phyloP scores from a whole-genome alignment of 495 filamentous ascomycete species.

The Oleoguttula mirabilis region DNA sequence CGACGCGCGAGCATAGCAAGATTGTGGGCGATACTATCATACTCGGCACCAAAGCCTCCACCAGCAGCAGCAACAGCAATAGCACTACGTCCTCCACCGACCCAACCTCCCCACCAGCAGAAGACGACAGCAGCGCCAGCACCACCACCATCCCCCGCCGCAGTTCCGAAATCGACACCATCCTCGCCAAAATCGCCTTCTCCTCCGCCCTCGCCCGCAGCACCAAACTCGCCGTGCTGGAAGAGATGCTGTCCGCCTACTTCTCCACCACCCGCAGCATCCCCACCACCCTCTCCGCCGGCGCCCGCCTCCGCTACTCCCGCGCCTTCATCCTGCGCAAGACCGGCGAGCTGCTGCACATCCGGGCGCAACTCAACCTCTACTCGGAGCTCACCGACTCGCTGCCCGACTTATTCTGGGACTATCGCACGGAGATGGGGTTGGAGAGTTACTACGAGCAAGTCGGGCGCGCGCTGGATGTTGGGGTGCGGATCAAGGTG shows the following conservation, averaged over 20 bases:
- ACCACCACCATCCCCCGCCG: not conserved
- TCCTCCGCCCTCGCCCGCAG: slow-evolving; percentile 87
- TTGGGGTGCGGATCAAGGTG: slow-evolving; percentile 80
- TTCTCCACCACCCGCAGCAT: slow-evolving; percentile 74
- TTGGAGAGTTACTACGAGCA: slow-evolving; percentile 90
- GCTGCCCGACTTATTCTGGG: slow-evolving; percentile 94
- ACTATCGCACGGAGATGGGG: slow-evolving; percentile 68
- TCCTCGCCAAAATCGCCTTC: slow-evolving; percentile 89
- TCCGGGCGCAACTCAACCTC: slow-evolving; percentile 87
- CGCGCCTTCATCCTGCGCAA: slow-evolving; percentile 77
- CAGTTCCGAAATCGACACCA: slow-evolving; percentile 49
- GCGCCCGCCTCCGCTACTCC: slow-evolving; percentile 42
- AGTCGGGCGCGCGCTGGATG: slow-evolving; percentile 79
- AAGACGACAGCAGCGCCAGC: slow-evolving; percentile 4
- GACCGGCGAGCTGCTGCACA: slow-evolving; percentile 80
- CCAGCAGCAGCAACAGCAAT: no score
- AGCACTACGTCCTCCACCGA: not conserved
- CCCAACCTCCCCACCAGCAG: slow-evolving; percentile 9
- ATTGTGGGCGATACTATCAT: slow-evolving; percentile 85
- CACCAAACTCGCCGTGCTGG: slow-evolving; percentile 92
- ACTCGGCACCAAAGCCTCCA: slow-evolving; percentile 55
- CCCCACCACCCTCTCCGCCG: slow-evolving; percentile 51
- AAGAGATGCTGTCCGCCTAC: slow-evolving; percentile 69
- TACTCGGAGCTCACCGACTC: slow-evolving; percentile 95
- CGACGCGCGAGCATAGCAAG: slow-evolving; percentile 56